phyloP scores from a whole-genome alignment of 768 basidiomycete genomes.

The Pleurotus eryngii region DNA sequence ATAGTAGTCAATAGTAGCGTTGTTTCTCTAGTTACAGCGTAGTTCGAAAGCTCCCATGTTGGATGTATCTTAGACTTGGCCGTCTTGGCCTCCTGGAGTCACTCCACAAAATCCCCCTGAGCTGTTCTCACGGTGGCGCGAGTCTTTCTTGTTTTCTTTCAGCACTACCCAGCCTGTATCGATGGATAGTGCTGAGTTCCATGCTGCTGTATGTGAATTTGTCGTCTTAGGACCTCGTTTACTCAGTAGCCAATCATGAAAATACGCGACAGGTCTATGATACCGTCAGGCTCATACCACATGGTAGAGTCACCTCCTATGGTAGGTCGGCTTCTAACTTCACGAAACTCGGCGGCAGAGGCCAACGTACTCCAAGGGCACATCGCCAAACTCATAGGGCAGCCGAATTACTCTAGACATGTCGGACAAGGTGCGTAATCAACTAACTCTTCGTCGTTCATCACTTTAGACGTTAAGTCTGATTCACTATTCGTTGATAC shows the following conservation, averaged over 20 bases:
- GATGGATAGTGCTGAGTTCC: conserved; percentile 4
- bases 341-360: not conserved
- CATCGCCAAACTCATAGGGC: conserved; percentile 75
- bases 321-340: not conserved
- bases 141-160: too few relatives aligned
- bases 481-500: not conserved
- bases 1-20: too few relatives aligned
- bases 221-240: not conserved
- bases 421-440: conserved; percentile 69
- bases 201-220: not conserved
- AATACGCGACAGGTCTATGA: not conserved
- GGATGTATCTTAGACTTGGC: too few relatives aligned
- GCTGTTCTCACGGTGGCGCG: too few relatives aligned
- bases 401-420: conserved; percentile 76
- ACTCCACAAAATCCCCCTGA: too few relatives aligned
- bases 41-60: too few relatives aligned
- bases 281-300: conserved; percentile 1
- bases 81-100: too few relatives aligned
- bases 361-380: conserved; percentile 47
- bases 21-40: too few relatives aligned
- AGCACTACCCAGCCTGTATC: too few relatives aligned
- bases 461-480: not conserved
- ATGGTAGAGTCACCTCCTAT: not conserved
- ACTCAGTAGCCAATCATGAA: not conserved
- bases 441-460: not conserved